phyloP scores from a whole-genome alignment of 2,329 filamentous ascomycete genomes.

The Magnaporthales sp. region DNA sequence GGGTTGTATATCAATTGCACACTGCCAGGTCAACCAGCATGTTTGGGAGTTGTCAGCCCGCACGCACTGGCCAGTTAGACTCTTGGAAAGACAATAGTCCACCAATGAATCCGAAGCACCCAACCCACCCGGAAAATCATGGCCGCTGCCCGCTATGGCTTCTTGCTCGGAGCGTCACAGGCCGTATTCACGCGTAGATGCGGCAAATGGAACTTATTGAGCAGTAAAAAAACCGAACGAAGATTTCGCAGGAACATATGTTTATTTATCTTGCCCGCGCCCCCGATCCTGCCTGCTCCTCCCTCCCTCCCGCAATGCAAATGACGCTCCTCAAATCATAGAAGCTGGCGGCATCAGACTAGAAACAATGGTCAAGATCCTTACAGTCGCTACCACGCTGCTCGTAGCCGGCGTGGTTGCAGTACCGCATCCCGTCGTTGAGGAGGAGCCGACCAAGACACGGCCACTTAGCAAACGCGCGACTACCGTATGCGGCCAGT shows the following conservation, averaged over 20 bases:
- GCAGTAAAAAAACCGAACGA: neutral
- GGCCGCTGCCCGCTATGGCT: neutral
- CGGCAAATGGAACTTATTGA: neutral
- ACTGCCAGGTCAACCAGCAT: too few species aligned
- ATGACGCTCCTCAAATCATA: too few species aligned
- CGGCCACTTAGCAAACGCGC: slow-evolving; percentile 6
- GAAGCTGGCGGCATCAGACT: too few species aligned
- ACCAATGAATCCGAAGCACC: neutral
- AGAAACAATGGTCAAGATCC: neutral
- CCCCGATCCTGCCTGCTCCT: too few species aligned
- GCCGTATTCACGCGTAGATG: neutral
- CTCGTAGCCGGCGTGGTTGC: neutral
- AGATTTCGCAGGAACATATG: neutral
- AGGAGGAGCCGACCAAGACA: neutral
- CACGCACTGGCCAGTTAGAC: too few species aligned
- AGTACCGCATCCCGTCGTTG: neutral
- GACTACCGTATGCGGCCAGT: slow-evolving; percentile 10
- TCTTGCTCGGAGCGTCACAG: neutral
- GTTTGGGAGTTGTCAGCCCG: too few species aligned
- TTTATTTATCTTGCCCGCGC: neutral
- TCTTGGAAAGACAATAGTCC: neutral
- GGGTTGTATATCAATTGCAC: too few species aligned
- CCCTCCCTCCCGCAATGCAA: too few species aligned
- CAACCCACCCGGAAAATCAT: neutral
- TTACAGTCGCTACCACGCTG: neutral